Conservation (phyloP, 805 yeast genomes). For the Cyberlindnera americana region DNA sequence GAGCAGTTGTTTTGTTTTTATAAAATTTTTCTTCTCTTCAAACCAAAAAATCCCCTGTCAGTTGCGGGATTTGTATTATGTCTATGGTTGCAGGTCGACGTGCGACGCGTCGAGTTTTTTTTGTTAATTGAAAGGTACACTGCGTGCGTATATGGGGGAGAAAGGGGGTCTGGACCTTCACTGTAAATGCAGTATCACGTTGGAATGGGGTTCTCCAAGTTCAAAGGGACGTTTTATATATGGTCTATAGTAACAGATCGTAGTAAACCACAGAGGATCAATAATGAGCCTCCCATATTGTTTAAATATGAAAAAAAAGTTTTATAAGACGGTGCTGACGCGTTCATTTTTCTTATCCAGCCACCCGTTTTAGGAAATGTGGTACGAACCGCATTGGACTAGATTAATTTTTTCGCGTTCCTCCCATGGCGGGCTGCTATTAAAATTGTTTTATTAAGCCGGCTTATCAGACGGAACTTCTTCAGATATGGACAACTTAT, state of each 20-base stretch:
- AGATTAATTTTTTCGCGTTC: too few relatives aligned
- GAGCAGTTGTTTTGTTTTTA: conserved; percentile 9
- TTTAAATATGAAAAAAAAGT: neutral
- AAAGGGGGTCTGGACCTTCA: neutral
- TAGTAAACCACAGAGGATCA: neutral
- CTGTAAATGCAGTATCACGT: too few relatives aligned
- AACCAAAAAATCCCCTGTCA: too few relatives aligned
- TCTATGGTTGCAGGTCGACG: conserved; percentile 1
- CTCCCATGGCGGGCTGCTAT: too few relatives aligned
- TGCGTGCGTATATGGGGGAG: conserved; percentile 6
- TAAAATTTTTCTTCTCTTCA: conserved; percentile 10
- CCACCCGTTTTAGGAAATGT: conserved; percentile 9
- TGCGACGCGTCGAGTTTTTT: conserved; percentile 14
- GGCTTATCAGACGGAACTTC: too few relatives aligned
- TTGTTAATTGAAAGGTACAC: conserved; percentile 13
- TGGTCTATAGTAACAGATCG: too few relatives aligned
- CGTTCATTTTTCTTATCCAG: conserved; percentile 5
- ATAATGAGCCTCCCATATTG: neutral
- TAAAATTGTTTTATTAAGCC: too few relatives aligned
- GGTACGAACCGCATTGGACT: conserved; percentile 6
- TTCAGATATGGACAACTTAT: too few relatives aligned
- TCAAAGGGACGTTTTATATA: too few relatives aligned
- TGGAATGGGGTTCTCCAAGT: too few relatives aligned
- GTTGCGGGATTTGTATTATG: neutral
- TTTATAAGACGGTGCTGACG: neutral